Base-by-base conservation (phyloP, 257 asterid species). In the Solanum chiquidenum region DNA sequence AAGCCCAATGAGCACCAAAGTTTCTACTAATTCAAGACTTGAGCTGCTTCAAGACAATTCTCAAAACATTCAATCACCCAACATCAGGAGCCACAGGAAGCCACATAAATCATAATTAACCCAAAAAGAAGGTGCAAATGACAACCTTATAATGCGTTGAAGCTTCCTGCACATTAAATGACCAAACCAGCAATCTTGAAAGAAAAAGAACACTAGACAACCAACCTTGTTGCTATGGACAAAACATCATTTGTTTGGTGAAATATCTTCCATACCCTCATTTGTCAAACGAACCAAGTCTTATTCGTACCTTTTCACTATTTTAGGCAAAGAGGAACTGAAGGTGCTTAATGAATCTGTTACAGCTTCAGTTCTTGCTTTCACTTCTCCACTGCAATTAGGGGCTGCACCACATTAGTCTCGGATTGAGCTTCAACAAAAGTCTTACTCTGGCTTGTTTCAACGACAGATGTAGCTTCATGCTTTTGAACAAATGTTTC, bases 201-300 rank as follows among this genome's bases (percentile, higher is more conserved):
- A 60, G 80, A 75, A 91, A 89, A 91, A 77, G 60, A 87, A 90
- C 90, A 89, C 89, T 83, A 91, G 89, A 91, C 29, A 29, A 29
- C 90, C 93, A 83, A 83, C 92, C 86, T 73, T 55, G 85, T 86
- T 84, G 91, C 88, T 86, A 89, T 49, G 92, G 88, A 90, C 80
- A 83, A 87, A 90, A 91, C 35, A 87, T 82, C 84, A 88, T 87
- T 86, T 88, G 88, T 80, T 90, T 91, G 76, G 86, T 88, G 87
- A 79, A 87, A 77, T 62, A 49, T 62, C 89, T 89, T 88, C 87
- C 91, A 89, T 60, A 80, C 89, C 92, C 74, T 62, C 88, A 35
- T 86, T 71, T 62, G 86, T 89, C 82, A 86, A 89, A 90, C 60
- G 76, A 88, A 73, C 86, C 64, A 33, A 89, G 84, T 40, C 85